Conservation (phyloP, 495 filamentous ascomycete species). For the Cladorrhinum samala region DNA sequence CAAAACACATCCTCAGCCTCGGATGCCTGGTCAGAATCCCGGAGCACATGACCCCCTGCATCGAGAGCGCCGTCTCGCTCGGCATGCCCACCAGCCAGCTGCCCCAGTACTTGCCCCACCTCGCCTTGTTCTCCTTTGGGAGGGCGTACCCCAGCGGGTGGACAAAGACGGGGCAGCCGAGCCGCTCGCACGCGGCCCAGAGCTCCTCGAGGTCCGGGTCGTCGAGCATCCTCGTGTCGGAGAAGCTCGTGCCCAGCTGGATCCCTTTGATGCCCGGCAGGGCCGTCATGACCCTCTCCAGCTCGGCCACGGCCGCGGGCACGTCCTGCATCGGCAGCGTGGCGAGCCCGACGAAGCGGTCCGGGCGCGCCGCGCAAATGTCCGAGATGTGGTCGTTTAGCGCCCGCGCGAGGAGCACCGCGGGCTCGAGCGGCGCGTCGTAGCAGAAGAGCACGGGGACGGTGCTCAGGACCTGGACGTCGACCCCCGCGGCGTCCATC, state of each 20-base stretch:
- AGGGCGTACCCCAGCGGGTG: conserved; percentile 26
- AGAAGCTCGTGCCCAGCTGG: conserved; percentile 22
- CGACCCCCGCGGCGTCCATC: conserved; percentile 25
- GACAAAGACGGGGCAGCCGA: conserved; percentile 20
- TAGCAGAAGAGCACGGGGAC: conserved; percentile 28
- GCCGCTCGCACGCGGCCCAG: conserved; percentile 19
- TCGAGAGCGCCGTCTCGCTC: conserved; percentile 24
- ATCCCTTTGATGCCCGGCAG: conserved; percentile 16
- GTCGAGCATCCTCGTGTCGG: conserved; percentile 16
- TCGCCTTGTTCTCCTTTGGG: conserved; percentile 14
- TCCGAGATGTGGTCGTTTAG: conserved; percentile 22
- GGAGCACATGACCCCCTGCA: conserved; percentile 18
- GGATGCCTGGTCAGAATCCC: conserved; percentile 22
- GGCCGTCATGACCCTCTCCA: conserved; percentile 42
- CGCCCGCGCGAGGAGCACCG: conserved; percentile 12
- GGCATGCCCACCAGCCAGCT: conserved; percentile 27
- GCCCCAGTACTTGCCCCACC: conserved; percentile 21
- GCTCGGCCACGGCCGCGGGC: conserved; percentile 52
- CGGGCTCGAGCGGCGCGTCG: conserved; percentile 17
- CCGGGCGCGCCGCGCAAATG: conserved; percentile 2
- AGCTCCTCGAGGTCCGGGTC: conserved; percentile 14
- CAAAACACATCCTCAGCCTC: conserved; percentile 22
- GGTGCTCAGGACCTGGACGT: conserved; percentile 27
- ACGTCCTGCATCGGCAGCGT: conserved; percentile 43
- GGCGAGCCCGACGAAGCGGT: conserved; percentile 19